phyloP scores from a whole-genome alignment of 139 green algal species.

The Tetradesmus lagerheimii region DNA sequence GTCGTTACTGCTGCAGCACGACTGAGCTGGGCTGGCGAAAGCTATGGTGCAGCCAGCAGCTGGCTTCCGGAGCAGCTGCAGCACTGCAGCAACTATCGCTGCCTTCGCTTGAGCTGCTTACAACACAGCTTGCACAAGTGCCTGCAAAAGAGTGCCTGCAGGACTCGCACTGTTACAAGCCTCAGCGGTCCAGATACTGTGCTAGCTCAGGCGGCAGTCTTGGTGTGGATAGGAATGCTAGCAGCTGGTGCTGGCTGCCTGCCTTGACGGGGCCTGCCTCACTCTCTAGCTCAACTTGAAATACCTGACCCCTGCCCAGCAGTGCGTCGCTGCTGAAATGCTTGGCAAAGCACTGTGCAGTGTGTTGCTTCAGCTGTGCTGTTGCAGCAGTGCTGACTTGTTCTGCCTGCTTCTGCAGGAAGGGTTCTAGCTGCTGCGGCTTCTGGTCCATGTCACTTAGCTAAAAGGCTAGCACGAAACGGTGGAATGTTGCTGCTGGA shows the following conservation, averaged over 20 bases:
- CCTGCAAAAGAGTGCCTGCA: neutral
- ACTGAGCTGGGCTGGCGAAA: neutral
- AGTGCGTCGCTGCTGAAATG: slow-evolving; percentile 25
- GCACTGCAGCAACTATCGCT: neutral
- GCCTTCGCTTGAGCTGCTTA: too few relatives aligned
- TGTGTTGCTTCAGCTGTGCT: slow-evolving; percentile 31
- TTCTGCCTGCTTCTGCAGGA: slow-evolving; percentile 27
- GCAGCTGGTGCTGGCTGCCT: slow-evolving; percentile 29
- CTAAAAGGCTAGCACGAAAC: neutral
- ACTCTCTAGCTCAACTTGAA: slow-evolving; percentile 20
- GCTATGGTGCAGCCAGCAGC: neutral
- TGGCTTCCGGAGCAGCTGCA: neutral
- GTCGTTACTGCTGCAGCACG: neutral
- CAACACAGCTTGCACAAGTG: neutral
- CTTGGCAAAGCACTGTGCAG: slow-evolving; percentile 22
- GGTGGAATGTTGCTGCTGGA: neutral
- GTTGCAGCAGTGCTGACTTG: neutral
- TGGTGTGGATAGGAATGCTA: slow-evolving; percentile 38
- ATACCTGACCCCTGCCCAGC: neutral
- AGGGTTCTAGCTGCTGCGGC: neutral
- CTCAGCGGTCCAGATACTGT: slow-evolving; percentile 29
- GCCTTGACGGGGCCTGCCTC: slow-evolving; percentile 4
- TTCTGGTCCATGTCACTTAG: neutral
- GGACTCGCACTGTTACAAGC: neutral
- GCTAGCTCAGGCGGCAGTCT: slow-evolving; percentile 46